phyloP scores from a whole-genome alignment of 2,329 filamentous ascomycete species.

The Ilyonectria sp. region DNA sequence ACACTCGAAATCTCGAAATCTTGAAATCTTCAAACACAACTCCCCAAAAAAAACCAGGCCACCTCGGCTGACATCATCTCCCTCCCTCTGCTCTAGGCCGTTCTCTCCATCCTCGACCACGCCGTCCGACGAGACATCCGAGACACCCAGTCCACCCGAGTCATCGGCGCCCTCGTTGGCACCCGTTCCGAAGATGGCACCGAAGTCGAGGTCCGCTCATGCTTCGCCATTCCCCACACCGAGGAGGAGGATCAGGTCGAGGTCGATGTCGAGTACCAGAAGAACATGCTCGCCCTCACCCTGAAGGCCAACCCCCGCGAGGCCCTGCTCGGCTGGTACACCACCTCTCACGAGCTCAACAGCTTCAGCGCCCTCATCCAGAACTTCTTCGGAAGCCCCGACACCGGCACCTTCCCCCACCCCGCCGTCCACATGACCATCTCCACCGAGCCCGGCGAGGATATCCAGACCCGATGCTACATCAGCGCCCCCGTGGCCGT shows the following conservation, averaged over 20 bases:
- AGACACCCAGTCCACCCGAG: conserved; percentile 88
- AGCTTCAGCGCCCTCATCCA: conserved; percentile 97
- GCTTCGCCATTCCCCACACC: conserved; percentile 98
- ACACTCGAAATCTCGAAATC: neutral
- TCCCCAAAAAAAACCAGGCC: conserved; percentile 16
- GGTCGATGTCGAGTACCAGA: conserved; percentile 99
- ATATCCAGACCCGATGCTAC: conserved; percentile 93
- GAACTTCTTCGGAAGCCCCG: conserved; percentile 98
- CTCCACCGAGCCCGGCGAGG: conserved; percentile 88
- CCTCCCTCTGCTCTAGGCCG: conserved; percentile 62
- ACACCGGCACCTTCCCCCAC: conserved; percentile 96
- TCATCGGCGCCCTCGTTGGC: conserved; percentile 96
- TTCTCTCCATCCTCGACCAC: conserved; percentile 91
- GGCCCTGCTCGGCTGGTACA: conserved; percentile 97
- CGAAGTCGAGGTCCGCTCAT: conserved; percentile 95
- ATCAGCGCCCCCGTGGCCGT: conserved; percentile 96
- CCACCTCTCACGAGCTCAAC: conserved; percentile 96
- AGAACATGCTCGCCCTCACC: conserved; percentile 97
- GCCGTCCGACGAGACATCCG: conserved; percentile 86
- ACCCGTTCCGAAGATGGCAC: conserved; percentile 95
- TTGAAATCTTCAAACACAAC: neutral
- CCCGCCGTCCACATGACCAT: conserved; percentile 98
- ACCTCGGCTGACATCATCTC: conserved; percentile 29
- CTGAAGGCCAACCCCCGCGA: conserved; percentile 95
- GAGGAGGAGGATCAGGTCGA: conserved; percentile 99